phyloP scores from a whole-genome alignment of 31 red algal species.

The Asparagopsis taxiformis region DNA sequence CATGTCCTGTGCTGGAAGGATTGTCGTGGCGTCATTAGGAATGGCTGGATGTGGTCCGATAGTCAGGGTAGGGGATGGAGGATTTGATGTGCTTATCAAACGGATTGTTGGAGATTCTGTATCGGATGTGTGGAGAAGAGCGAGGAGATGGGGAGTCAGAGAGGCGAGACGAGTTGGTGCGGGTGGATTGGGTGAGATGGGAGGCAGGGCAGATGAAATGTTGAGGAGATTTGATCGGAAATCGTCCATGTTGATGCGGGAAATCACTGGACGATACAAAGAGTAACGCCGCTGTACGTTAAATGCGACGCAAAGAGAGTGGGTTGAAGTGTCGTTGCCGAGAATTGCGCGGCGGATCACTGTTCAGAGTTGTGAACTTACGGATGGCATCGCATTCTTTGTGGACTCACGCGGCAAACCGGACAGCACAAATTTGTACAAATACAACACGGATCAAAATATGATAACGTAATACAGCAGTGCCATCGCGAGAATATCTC shows the following conservation, averaged over 20 bases:
- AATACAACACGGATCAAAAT: too few relatives aligned
- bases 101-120: neutral
- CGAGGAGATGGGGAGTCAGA: neutral
- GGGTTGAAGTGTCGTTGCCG: too few relatives aligned
- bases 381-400: too few relatives aligned
- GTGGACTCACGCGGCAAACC: too few relatives aligned
- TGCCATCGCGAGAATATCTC: too few relatives aligned
- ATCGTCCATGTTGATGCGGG: neutral
- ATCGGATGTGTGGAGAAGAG: neutral
- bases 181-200: neutral
- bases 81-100: neutral
- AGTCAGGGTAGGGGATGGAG: neutral
- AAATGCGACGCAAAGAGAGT: too few relatives aligned
- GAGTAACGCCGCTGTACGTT: too few relatives aligned
- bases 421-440: too few relatives aligned
- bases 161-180: neutral
- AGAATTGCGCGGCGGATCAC: too few relatives aligned
- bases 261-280: too few relatives aligned
- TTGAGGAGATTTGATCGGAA: neutral
- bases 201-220: neutral
- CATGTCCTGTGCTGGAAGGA: neutral
- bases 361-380: too few relatives aligned
- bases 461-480: too few relatives aligned
- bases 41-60: neutral
- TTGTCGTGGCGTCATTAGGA: neutral